Evolutionary conservation across 331 rosid genomes (phyloP), one percentile per base, ranked within the genome.

Genomic region (Quercus tomentella): DNA sequence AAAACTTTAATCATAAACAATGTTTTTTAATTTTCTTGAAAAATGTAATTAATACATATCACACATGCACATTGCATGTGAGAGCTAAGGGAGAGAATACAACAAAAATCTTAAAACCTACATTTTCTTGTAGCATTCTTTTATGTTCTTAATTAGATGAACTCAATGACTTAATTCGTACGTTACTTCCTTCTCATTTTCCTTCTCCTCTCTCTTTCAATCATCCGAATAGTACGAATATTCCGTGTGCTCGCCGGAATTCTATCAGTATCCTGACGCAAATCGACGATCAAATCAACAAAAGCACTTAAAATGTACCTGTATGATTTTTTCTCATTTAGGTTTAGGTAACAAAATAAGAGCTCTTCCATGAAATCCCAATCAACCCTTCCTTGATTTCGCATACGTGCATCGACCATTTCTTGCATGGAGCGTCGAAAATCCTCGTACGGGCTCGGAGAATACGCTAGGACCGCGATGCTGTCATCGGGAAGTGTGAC

Each of bases 281-380:
- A 77, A 68, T 63, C 72, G 14, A 80, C 72, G 22, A 90, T 65
- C 83, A 92, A 77, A 54, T 94, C 98, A 0, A 84, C 91, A 68
- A 91, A 94, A 7, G 97, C 97, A 67, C 88, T 82, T 0, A 94
- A 80, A 43, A 94, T 86, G 72, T 84, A 91, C 81, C 81, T 89
- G 77, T 87, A 79, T 3, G 87, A 86, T 37, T 85, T 89, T 72
- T 92, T 92, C 22, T 94, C 90, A 67, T 94, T 94, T 8, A 91
- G 33, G 56, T 86, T 92, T 0, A 94, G 77, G 61, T 88, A 86
- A 66, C 83, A 78, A 67, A 90, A 87, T 77, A 94, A 76, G 73
- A 94, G 89, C 80, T 94, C 96, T 33, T 89, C 90, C 97, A 92
- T 82, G 86, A 92, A 94, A 45, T 85, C 88, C 97, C 98, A 94